Base-by-base conservation (phyloP, 768 basidiomycete genomes). In the Fomitopsis pulvina region DNA sequence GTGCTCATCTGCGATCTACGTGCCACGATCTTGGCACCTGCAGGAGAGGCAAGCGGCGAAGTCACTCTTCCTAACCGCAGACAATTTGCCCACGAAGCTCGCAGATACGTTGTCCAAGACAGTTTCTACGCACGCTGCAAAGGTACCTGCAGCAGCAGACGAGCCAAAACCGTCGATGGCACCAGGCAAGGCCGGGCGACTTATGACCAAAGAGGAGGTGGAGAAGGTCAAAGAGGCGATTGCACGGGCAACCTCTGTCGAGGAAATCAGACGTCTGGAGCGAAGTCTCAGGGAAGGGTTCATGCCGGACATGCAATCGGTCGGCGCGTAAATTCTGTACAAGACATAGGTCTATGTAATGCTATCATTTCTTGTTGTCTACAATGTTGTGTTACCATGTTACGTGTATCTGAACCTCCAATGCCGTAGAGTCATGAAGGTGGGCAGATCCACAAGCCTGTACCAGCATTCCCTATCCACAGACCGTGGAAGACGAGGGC, bases 191-290 rank as follows among this genome's bases (percentile, higher is more conserved):
- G 87, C 89, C 1, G 92, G 92, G 14, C 79, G 92, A 45, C 68
- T 95, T 52, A 86, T 95, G 82, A 91, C 89, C 24, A 89, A 88
- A 63, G 91, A 93, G 64, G 92, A 95, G 59, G 87, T 85, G 60
- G 87, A 90, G 58, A 82, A 81, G 55, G 88, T 95, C 54, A 86
- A 83, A 65, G 80, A 82, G 27, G 92, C 92, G 16, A 93, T 95
- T 57, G 85, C 87, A 54, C 85, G 82, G 55, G 92, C 92, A n/a
- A 88, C 85, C 28, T 92, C 88, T 42, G 80, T 91, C 57, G 92
- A 95, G 63, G 92, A 95, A 68, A 83, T 94, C 60, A 78, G 85
- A 66, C 78, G 79, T 60, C 64, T 93, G 56, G 90, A 93, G 68
- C 78, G 87, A 69, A 86, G 80, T 64, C 67, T 92, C 58, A 78